Percentiles rank a stretch among this genome's conserved stretches.
These are phyloP conservation scores for Mortierella sp. DNA, from an alignment of 371 early-diverging fungal species.

Conservation along the genomic window DNA sequence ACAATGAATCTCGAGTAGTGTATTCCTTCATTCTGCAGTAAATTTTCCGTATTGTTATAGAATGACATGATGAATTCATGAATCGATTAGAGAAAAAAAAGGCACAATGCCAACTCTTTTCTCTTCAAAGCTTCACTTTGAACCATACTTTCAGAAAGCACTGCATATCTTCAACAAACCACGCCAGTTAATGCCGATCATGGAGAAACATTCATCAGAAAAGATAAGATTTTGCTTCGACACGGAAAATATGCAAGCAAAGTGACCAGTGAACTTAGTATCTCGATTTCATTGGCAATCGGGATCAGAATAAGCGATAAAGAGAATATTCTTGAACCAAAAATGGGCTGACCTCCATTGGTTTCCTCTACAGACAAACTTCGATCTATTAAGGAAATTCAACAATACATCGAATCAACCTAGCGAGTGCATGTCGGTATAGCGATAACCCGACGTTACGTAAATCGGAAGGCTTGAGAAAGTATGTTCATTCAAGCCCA, in stretches of 20 bases:
- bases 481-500: neutral
- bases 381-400: neutral
- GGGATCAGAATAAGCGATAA: neutral
- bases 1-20: no score
- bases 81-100: no score
- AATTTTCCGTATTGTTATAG: no score
- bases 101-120: no score
- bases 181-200: neutral
- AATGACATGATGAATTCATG: no score
- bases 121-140: no score
- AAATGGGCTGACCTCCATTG: neutral
- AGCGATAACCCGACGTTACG: neutral
- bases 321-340: conserved; percentile 4
- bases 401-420: neutral
- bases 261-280: neutral
- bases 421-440: neutral
- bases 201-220: neutral
- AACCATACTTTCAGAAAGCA: no score
- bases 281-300: neutral
- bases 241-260: neutral
- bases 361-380: neutral
- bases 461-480: neutral
- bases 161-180: no score
- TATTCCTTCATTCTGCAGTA: no score
- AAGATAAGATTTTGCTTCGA: neutral